phyloP scores from a whole-genome alignment of 1,139 yeast genomes.

The Kodamaea sp. region DNA sequence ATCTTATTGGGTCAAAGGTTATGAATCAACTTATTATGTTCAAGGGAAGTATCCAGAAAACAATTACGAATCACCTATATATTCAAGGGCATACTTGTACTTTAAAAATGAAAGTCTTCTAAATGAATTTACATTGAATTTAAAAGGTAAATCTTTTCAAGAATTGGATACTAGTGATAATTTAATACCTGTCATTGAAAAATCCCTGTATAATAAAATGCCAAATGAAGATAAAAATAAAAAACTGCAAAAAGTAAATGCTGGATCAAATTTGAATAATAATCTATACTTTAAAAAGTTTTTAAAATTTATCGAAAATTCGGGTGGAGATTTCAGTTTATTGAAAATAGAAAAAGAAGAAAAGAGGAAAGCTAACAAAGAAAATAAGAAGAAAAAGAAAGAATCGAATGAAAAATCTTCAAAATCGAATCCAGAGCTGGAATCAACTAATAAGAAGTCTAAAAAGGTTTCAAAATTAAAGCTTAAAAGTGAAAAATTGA shows the following conservation, averaged over 20 bases:
- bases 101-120: slow-evolving; percentile 16
- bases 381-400: no score
- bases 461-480: no score
- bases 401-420: no score
- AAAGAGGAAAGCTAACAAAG: slow-evolving; percentile 27
- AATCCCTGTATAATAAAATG: slow-evolving; percentile 24
- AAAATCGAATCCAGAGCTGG: no score
- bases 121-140: slow-evolving; percentile 14
- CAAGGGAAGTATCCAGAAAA: slow-evolving; percentile 26
- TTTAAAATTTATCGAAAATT: slow-evolving; percentile 12
- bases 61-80: slow-evolving; percentile 26
- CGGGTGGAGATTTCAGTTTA: slow-evolving; percentile 10
- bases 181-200: slow-evolving; percentile 24
- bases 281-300: slow-evolving; percentile 14
- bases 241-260: not conserved
- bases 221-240: slow-evolving; percentile 11
- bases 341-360: slow-evolving; percentile 11
- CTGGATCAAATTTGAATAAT: slow-evolving; percentile 3
- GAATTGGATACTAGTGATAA: slow-evolving; percentile 21
- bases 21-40: slow-evolving; percentile 27
- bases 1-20: slow-evolving; percentile 13
- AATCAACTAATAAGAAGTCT: no score
- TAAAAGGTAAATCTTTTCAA: slow-evolving; percentile 21
- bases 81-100: slow-evolving; percentile 29
- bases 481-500: no score